Base-by-base conservation (phyloP, 2,329 filamentous ascomycete genomes). In the Cercospora sojina region DNA sequence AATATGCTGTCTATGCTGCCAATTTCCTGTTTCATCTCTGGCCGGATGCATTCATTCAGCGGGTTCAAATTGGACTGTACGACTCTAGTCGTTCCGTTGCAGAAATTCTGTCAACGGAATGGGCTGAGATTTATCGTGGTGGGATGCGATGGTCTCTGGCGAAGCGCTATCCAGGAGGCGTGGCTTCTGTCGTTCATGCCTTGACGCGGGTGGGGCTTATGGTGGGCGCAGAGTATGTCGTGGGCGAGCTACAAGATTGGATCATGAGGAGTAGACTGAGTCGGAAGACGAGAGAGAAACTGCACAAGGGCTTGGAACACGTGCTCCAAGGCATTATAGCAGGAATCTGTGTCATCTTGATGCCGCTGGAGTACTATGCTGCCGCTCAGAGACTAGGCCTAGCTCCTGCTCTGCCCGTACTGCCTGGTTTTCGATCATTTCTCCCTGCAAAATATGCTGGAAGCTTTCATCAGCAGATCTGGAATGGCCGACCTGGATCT, bases 331-430 rank as follows among this genome's bases (percentile, higher is more conserved):
- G 59, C 7, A 27, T 70, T 3, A 49, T 70, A 9, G 53, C 70
- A 3, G 69, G 59, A 7, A 69, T 74, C 32, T 74, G 74, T 32
- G 53, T 71, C 9, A 57, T 65, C 6, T 56, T 76, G 13, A 69
- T 75, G 10, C 74, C 74, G 13, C 67, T 75, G 41, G 64, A 73
- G 31, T 74, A 67, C 61, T 67, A 74, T 63, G 68, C 70, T 23
- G 65, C 58, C 23, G 71, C 73, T 8, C 74, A 75, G 27, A 67
- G 65, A n/a, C 64, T 74, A 3, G 67, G 71, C 12, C 63, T 76
- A 12, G 71, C 73, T 9, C 72, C 74, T 12, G 57, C 65, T 1
- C 66, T 68, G 1, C 71, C 73, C 20, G 59, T 71, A 7, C 64
- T 74, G 5, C 72, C 73, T 20, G 49, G 71, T 1, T 58, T 68